These are phyloP conservation scores for Pythium aphanidermatum DNA, from an alignment of 352 stramenopile species.

Conservation along the genomic window DNA sequence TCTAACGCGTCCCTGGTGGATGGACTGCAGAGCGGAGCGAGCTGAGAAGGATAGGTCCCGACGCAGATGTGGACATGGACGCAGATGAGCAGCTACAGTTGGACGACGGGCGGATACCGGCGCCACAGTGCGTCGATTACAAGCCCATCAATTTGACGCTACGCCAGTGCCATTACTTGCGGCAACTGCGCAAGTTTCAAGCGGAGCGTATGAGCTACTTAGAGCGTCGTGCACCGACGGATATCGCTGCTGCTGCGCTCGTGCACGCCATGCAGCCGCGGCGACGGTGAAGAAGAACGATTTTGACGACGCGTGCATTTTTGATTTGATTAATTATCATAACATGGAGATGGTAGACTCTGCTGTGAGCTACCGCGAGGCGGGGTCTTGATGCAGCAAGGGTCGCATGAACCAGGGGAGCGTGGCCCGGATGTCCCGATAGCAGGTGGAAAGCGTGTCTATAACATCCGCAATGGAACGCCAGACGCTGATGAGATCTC, in stretches of 20 bases:
- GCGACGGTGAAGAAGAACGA: slow-evolving; percentile 12
- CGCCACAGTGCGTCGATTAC: slow-evolving; percentile 26
- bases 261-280: slow-evolving; percentile 24
- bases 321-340: neutral
- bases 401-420: slow-evolving; percentile 10
- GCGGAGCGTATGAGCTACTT: slow-evolving; percentile 48
- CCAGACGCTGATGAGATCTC: neutral
- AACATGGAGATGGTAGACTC: too few species aligned
- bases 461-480: neutral
- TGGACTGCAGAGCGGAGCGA: neutral
- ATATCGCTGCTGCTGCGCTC: slow-evolving; percentile 7
- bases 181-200: slow-evolving; percentile 70
- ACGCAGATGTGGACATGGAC: slow-evolving; percentile 10
- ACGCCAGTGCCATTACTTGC: slow-evolving; percentile 67
- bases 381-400: slow-evolving; percentile 6
- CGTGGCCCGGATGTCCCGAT: neutral
- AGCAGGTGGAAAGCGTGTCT: neutral
- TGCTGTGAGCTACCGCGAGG: neutral
- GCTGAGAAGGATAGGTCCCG: slow-evolving; percentile 1
- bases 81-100: neutral
- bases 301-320: neutral
- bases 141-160: slow-evolving; percentile 51
- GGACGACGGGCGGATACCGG: neutral
- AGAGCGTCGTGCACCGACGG: slow-evolving; percentile 24
- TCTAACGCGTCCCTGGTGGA: neutral